Evolutionary conservation across 139 green algal genomes (phyloP).

Genomic region (Bryopsis sp.): DNA sequence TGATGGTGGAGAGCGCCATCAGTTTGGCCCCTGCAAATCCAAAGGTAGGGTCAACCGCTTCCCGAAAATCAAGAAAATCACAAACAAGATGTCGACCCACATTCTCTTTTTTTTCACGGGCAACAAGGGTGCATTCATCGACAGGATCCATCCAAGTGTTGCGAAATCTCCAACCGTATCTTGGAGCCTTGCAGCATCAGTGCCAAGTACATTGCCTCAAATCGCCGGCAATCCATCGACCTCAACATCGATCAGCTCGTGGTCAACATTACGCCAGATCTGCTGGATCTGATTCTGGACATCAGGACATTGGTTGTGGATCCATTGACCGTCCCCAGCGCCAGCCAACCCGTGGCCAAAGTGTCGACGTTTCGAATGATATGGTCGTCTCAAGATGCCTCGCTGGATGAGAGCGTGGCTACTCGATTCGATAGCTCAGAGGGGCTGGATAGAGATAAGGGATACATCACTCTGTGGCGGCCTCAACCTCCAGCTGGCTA

Average conservation of each 20-base stretch:
- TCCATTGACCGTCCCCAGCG: slow-evolving; percentile 8
- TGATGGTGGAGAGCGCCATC: too few species aligned
- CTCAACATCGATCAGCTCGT: slow-evolving; percentile 19
- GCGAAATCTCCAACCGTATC: background rate
- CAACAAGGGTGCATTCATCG: too few species aligned
- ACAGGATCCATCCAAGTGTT: too few species aligned
- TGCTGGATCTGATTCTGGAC: slow-evolving; percentile 16
- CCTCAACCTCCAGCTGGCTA: slow-evolving; percentile 67
- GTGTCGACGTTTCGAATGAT: slow-evolving; percentile 14
- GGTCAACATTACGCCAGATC: slow-evolving; percentile 22
- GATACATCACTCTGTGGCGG: slow-evolving; percentile 64
- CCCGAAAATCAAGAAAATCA: too few species aligned
- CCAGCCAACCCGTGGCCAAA: background rate
- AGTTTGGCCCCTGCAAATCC: too few species aligned
- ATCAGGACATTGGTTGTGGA: slow-evolving; percentile 12
- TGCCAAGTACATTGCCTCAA: slow-evolving; percentile 14
- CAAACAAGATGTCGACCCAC: too few species aligned
- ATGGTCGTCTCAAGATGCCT: slow-evolving; percentile 17
- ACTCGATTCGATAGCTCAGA: background rate
- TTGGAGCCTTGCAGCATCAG: slow-evolving; percentile 46
- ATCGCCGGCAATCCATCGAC: background rate
- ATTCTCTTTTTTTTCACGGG: too few species aligned
- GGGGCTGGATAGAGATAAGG: background rate
- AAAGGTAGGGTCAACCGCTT: too few species aligned
- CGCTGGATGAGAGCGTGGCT: background rate